Evolutionary conservation across 2,329 filamentous ascomycete species (phyloP).

Genomic region (Cercospora berteroae): DNA sequence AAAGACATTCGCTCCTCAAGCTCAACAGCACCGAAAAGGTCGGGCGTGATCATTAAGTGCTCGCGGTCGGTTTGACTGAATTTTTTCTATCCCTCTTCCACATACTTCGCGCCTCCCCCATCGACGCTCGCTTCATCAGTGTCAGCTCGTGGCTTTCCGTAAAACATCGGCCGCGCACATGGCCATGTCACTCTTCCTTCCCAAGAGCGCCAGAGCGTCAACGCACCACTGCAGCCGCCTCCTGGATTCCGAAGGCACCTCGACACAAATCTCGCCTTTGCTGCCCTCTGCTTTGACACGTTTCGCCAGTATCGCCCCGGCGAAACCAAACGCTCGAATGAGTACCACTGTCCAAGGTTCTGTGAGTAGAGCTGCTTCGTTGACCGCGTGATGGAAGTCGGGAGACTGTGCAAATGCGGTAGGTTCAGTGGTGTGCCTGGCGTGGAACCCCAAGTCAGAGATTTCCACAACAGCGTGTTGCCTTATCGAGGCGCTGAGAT

Average conservation of each 20-base stretch:
- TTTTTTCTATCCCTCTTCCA: neutral
- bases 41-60: neutral
- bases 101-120: neutral
- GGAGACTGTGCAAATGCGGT: slow-evolving; percentile 18
- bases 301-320: slow-evolving; percentile 16
- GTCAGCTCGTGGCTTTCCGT: slow-evolving; percentile 3
- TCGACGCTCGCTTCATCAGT: neutral
- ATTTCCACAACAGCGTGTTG: slow-evolving; percentile 15
- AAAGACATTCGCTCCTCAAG: neutral
- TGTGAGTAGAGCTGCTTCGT: slow-evolving; percentile 24
- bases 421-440: slow-evolving; percentile 7
- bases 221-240: slow-evolving; percentile 16
- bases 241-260: slow-evolving; percentile 2
- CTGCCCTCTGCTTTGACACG: slow-evolving; percentile 4
- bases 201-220: slow-evolving; percentile 15
- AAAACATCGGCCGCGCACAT: slow-evolving; percentile 17
- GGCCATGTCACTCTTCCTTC: slow-evolving; percentile 22
- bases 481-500: slow-evolving; percentile 11
- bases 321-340: slow-evolving; percentile 21
- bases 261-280: slow-evolving; percentile 2
- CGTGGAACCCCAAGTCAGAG: slow-evolving; percentile 19
- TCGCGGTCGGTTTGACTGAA: neutral
- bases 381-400: slow-evolving; percentile 23
- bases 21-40: neutral
- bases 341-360: slow-evolving; percentile 25